Conservation (phyloP, 169 alveolate genomes). For the Plasmodium knowlesi region DNA sequence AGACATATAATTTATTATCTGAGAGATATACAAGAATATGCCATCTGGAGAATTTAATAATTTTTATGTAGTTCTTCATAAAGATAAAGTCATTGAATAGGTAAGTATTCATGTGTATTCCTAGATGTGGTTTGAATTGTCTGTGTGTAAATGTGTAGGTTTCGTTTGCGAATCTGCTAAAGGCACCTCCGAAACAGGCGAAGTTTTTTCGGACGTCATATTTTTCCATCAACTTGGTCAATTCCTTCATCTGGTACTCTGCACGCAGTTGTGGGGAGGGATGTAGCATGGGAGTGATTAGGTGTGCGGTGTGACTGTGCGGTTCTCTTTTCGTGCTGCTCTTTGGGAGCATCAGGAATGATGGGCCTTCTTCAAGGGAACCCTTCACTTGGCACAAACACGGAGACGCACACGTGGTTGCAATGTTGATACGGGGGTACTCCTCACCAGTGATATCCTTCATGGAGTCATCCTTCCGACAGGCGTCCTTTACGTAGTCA, state of each 20-base stretch:
- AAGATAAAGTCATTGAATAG: conserved; percentile 16
- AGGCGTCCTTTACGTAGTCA: no score
- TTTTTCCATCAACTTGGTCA: background rate
- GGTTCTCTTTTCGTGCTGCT: background rate
- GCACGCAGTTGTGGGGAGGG: background rate
- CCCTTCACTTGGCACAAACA: background rate
- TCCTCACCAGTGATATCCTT: conserved; percentile 1
- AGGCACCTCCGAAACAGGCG: conserved; percentile 6
- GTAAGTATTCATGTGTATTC: conserved; percentile 57
- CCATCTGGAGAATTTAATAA: conserved; percentile 64
- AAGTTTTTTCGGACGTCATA: conserved; percentile 23
- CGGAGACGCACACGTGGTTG: background rate
- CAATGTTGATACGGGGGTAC: background rate
- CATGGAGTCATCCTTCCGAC: background rate
- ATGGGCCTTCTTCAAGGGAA: background rate
- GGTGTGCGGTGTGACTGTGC: background rate
- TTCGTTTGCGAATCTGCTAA: conserved; percentile 43
- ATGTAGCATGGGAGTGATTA: background rate
- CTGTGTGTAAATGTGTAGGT: conserved; percentile 13
- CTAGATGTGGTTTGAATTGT: conserved; percentile 15
- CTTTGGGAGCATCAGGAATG: background rate
- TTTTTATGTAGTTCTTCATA: conserved; percentile 6
- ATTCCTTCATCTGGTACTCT: conserved; percentile 2
- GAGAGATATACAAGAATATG: conserved; percentile 57
- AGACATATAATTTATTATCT: conserved; percentile 25